Evolutionary conservation across 2,329 filamentous ascomycete species (phyloP).

Genomic region (Alternaria dauci): DNA sequence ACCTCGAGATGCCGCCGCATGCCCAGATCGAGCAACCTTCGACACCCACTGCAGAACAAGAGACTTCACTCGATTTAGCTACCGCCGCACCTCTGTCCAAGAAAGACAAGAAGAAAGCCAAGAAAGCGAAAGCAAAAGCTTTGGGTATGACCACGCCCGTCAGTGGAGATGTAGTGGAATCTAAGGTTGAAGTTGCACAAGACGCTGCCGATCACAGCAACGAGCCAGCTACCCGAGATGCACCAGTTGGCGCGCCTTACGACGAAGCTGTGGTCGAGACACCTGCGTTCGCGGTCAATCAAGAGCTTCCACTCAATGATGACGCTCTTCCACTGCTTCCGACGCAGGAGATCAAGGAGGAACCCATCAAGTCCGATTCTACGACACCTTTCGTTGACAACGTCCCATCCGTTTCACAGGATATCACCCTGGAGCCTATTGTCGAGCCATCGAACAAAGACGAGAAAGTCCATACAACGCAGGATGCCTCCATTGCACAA

Average conservation of each 20-base stretch:
- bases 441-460: not conserved
- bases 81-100: slow-evolving; percentile 22
- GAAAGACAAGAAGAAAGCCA: slow-evolving; percentile 43
- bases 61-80: slow-evolving; percentile 6
- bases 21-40: slow-evolving; percentile 3
- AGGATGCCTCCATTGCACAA: not conserved
- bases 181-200: slow-evolving; percentile 2
- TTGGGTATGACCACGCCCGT: slow-evolving; percentile 25
- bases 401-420: not conserved
- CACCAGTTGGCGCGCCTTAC: not conserved
- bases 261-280: slow-evolving; percentile 15
- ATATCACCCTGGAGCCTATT: slow-evolving; percentile 1
- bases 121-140: slow-evolving; percentile 35
- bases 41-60: not conserved
- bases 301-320: slow-evolving; percentile 9
- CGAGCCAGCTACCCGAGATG: not conserved
- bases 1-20: not conserved
- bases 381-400: slow-evolving; percentile 19
- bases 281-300: slow-evolving; percentile 17
- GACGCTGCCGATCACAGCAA: not conserved
- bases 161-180: slow-evolving; percentile 12
- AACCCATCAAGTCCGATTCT: slow-evolving; percentile 26
- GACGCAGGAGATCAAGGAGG: slow-evolving; percentile 33
- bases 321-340: slow-evolving; percentile 5
- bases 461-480: not conserved